phyloP scores from a whole-genome alignment of 2,329 filamentous ascomycete genomes.

The Xylariaceae sp. region DNA sequence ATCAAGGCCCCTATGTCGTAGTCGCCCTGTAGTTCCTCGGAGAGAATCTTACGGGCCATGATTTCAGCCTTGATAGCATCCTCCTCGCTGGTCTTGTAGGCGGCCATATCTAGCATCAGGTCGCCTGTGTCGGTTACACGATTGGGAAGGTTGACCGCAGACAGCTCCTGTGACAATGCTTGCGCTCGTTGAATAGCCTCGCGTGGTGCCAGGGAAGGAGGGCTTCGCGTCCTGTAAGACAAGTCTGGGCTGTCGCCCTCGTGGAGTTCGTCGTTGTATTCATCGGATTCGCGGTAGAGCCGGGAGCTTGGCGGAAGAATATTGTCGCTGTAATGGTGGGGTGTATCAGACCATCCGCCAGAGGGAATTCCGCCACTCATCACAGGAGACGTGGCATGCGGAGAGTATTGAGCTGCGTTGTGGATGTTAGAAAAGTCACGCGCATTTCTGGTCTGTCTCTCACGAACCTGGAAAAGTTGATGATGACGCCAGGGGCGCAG shows the following conservation, averaged over 20 bases:
- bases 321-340: conserved; percentile 46
- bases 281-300: conserved; percentile 21
- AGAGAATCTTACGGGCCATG: conserved; percentile 84
- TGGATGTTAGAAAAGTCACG: conserved; percentile 3
- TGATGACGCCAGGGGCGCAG: conserved; percentile 19
- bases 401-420: conserved; percentile 38
- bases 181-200: conserved; percentile 80
- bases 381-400: conserved; percentile 46
- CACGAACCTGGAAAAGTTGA: conserved; percentile 12
- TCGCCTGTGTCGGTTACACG: conserved; percentile 90
- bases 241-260: conserved; percentile 28
- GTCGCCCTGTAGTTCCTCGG: conserved; percentile 87
- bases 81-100: conserved; percentile 90
- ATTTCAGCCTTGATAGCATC: conserved; percentile 87
- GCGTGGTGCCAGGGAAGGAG: conserved; percentile 60
- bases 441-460: not conserved
- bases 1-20: conserved; percentile 96
- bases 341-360: conserved; percentile 42
- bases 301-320: conserved; percentile 42
- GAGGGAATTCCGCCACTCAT: conserved; percentile 37
- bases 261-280: conserved; percentile 27
- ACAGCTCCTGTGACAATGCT: conserved; percentile 78
- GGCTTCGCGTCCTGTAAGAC: conserved; percentile 64
- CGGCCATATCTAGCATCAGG: conserved; percentile 96
- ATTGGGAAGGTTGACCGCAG: conserved; percentile 84